phyloP scores from a whole-genome alignment of 257 asterid species.

The Parsonsia alboflavescens region DNA sequence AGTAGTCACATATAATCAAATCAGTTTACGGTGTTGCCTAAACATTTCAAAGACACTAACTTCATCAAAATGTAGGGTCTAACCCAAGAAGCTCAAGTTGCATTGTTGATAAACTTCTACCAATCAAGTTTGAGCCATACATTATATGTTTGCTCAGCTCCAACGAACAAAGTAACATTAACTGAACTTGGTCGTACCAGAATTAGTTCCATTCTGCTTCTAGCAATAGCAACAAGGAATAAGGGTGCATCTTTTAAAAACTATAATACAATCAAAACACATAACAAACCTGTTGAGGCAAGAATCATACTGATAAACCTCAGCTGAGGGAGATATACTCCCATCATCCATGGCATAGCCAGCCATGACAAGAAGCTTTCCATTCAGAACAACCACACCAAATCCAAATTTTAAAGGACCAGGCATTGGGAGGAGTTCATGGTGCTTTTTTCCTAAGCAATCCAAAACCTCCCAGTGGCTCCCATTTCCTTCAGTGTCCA shows the following conservation, averaged over 20 bases:
- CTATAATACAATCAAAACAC: not conserved
- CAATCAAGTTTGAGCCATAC: not conserved
- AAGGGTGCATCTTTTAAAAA: not conserved
- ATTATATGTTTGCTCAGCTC: not conserved
- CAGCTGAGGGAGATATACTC: slow-evolving; percentile 43
- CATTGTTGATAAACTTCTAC: not conserved
- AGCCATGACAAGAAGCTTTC: slow-evolving; percentile 71
- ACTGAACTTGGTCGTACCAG: not conserved
- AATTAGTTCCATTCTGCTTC: not conserved
- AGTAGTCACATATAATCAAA: not conserved
- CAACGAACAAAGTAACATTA: not conserved
- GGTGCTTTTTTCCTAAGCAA: slow-evolving; percentile 47
- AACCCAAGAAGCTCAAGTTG: not conserved
- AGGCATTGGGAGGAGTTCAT: slow-evolving; percentile 58
- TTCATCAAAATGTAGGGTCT: not conserved
- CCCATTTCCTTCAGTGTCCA: slow-evolving; percentile 50
- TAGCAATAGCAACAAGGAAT: not conserved
- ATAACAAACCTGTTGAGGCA: slow-evolving; percentile 65
- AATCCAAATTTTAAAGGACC: slow-evolving; percentile 58
- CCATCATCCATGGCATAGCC: slow-evolving; percentile 47
- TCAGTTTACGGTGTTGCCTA: not conserved
- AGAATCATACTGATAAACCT: slow-evolving; percentile 71
- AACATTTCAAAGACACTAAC: not conserved
- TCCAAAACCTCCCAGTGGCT: slow-evolving; percentile 81
- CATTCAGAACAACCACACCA: slow-evolving; percentile 56